Evolutionary conservation across 441 rosid genomes (phyloP).

Genomic region (Populus tomentosa): DNA sequence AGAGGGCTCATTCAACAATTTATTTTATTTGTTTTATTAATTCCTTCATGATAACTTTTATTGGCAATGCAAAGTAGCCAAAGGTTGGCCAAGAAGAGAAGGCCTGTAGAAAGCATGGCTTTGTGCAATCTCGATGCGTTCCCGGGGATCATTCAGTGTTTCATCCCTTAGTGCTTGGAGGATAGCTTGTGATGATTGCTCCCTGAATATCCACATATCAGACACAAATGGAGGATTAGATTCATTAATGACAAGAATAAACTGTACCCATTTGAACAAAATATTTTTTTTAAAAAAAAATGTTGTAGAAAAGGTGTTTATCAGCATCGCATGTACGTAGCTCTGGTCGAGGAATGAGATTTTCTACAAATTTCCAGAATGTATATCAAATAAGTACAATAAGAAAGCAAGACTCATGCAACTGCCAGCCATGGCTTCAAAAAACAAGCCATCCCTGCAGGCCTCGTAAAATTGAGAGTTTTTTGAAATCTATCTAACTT

Average conservation of each 20-base stretch:
- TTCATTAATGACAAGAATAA: background rate
- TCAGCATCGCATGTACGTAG: background rate
- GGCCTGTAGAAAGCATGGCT: slow-evolving; percentile 93
- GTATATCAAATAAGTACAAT: background rate
- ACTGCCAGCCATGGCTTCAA: background rate
- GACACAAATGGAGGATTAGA: background rate
- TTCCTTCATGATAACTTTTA: background rate
- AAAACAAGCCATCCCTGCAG: background rate
- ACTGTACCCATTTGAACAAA: background rate
- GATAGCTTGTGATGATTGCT: slow-evolving; percentile 65
- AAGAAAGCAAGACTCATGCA: background rate
- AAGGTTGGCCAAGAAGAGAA: slow-evolving; percentile 83
- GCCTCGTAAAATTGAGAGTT: background rate
- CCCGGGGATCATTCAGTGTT: slow-evolving; percentile 90
- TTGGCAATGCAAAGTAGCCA: slow-evolving; percentile 25
- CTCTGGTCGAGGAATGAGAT: background rate
- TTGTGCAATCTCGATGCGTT: slow-evolving; percentile 91
- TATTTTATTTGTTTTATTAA: slow-evolving; percentile 1
- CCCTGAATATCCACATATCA: slow-evolving; percentile 44
- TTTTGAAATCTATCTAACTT: background rate
- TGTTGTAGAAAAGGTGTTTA: background rate
- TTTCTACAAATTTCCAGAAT: background rate
- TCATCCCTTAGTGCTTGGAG: slow-evolving; percentile 91
- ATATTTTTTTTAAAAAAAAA: no score
- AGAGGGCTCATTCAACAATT: slow-evolving; percentile 2